Conservation (phyloP, 768 basidiomycete species). For the Chlorophyllum brunneum region DNA sequence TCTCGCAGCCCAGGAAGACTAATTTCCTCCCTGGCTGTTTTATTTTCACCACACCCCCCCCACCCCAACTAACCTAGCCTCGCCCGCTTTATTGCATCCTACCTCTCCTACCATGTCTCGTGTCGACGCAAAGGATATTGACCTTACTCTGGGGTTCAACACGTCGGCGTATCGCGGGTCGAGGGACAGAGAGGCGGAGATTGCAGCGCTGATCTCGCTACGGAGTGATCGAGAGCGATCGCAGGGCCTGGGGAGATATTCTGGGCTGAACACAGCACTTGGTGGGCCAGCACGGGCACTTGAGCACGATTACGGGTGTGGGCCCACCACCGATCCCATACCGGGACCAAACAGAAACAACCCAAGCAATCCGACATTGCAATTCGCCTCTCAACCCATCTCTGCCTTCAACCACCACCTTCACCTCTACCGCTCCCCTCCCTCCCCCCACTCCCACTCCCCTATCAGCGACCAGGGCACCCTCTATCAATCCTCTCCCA, state of each 20-base stretch:
- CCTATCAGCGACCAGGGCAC: constrained; percentile 16
- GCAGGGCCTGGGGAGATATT: constrained; percentile 3
- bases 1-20: background rate
- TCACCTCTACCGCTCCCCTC: constrained; percentile 32
- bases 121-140: constrained; percentile 37
- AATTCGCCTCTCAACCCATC: constrained; percentile 27
- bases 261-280: background rate
- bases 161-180: background rate
- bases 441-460: constrained; percentile 20
- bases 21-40: background rate
- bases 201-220: constrained; percentile 3
- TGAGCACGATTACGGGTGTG: constrained; percentile 22
- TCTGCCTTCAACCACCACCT: constrained; percentile 44
- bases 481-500: constrained; percentile 23
- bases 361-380: constrained; percentile 23
- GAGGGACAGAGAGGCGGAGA: constrained; percentile 1
- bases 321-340: constrained; percentile 4
- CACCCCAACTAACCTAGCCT: constrained; percentile 1
- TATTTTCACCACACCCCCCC: background rate
- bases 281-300: background rate
- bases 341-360: constrained; percentile 46
- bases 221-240: constrained; percentile 5
- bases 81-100: constrained; percentile 13
- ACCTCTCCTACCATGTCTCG: constrained; percentile 36
- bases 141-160: constrained; percentile 31